phyloP scores from a whole-genome alignment of 257 asterid species.

The Nicotiana tomentosiformis region DNA sequence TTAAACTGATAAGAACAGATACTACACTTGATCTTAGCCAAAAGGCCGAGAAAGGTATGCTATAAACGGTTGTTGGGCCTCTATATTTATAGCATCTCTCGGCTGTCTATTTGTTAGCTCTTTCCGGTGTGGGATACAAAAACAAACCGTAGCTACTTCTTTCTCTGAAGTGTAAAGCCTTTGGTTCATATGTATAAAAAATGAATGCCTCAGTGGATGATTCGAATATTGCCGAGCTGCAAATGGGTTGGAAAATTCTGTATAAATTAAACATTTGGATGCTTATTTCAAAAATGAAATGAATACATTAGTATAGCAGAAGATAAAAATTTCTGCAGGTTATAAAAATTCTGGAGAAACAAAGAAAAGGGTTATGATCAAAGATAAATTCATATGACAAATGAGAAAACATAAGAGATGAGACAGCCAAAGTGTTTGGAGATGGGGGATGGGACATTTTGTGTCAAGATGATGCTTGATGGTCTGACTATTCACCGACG shows the following conservation, averaged over 20 bases:
- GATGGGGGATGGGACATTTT: no score
- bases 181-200: neutral
- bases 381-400: neutral
- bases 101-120: neutral
- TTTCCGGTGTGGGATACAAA: neutral
- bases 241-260: neutral
- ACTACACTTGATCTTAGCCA: constrained; percentile 42
- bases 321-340: no score
- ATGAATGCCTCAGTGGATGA: no score
- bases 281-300: neutral
- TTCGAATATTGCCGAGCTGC: neutral
- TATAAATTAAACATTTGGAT: neutral
- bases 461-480: neutral
- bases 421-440: neutral
- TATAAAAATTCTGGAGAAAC: no score
- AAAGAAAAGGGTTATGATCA: neutral
- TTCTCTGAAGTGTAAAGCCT: neutral
- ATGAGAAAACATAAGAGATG: neutral
- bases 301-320: no score
- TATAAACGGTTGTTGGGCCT: fast-evolving
- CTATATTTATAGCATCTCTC: neutral
- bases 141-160: neutral
- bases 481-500: neutral
- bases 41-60: constrained; percentile 43
- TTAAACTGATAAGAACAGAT: constrained; percentile 39